These are phyloP conservation scores for Cyberlindnera suaveolens DNA, from an alignment of 805 yeast genomes.

Conservation along the genomic window DNA sequence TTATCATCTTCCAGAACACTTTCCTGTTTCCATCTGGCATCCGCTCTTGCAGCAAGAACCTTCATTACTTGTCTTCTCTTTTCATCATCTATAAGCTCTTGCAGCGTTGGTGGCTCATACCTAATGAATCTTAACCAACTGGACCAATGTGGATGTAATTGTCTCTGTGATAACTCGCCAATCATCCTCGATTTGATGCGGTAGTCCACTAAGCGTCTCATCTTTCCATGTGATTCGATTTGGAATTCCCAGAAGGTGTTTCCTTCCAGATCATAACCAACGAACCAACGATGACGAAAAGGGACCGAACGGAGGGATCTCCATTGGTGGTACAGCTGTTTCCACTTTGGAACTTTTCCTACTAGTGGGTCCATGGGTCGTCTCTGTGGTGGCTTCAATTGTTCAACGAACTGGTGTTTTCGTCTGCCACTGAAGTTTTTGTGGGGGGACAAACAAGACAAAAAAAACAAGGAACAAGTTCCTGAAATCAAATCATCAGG, in stretches of 20 bases:
- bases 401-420: too few relatives aligned
- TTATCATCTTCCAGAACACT: slow-evolving; percentile 8
- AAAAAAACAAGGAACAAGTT: too few relatives aligned
- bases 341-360: slow-evolving; percentile 43
- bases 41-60: slow-evolving; percentile 22
- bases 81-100: slow-evolving; percentile 56
- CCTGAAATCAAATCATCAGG: too few relatives aligned
- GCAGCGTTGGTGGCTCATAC: slow-evolving; percentile 49
- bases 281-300: slow-evolving; percentile 59
- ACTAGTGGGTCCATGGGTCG: slow-evolving; percentile 42
- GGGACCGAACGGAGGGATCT: slow-evolving; percentile 60
- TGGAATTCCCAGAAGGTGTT: slow-evolving; percentile 83
- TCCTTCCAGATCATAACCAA: slow-evolving; percentile 71
- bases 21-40: slow-evolving; percentile 23
- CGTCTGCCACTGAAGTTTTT: not conserved
- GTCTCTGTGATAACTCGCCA: slow-evolving; percentile 32
- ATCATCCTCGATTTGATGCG: slow-evolving; percentile 43
- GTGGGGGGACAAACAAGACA: too few relatives aligned
- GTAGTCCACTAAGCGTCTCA: slow-evolving; percentile 64
- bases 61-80: slow-evolving; percentile 48
- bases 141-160: slow-evolving; percentile 61
- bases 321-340: slow-evolving; percentile 48
- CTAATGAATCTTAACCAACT: slow-evolving; percentile 75
- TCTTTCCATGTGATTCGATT: slow-evolving; percentile 36
- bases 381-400: too few relatives aligned